Percentiles rank a stretch among this genome's conserved stretches.
Conservation (phyloP, 371 early-diverging fungal species). For the Mucor racemosus region DNA sequence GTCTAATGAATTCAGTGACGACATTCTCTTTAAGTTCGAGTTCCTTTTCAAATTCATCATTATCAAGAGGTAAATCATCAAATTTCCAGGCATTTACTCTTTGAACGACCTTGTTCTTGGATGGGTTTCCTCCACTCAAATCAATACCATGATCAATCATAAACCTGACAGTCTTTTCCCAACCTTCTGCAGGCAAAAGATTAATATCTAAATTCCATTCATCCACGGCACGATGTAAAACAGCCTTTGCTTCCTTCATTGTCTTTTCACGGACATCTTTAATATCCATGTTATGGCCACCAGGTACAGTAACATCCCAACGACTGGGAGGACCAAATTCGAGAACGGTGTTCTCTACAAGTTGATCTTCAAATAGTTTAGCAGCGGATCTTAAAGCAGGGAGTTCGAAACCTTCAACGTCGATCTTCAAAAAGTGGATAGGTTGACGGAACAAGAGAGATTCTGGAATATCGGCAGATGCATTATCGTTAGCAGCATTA, state of each 20-base stretch:
- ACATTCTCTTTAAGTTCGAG: slow-evolving; percentile 35
- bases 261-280: slow-evolving; percentile 30
- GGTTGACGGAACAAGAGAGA: slow-evolving; percentile 40
- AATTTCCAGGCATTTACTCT: slow-evolving; percentile 49
- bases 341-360: slow-evolving; percentile 48
- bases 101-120: slow-evolving; percentile 40
- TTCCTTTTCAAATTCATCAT: slow-evolving; percentile 52
- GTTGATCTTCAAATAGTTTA: slow-evolving; percentile 38
- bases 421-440: slow-evolving; percentile 55
- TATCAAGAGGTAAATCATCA: slow-evolving; percentile 41
- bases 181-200: slow-evolving; percentile 47
- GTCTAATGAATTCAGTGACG: slow-evolving; percentile 45
- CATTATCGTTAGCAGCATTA: slow-evolving; percentile 9
- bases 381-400: slow-evolving; percentile 46
- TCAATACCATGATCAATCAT: slow-evolving; percentile 40
- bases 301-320: slow-evolving; percentile 48
- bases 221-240: slow-evolving; percentile 28
- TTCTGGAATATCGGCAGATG: slow-evolving; percentile 12
- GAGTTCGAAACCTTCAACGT: slow-evolving; percentile 55
- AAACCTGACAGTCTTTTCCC: slow-evolving; percentile 42
- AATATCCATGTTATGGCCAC: slow-evolving; percentile 6
- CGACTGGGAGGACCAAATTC: slow-evolving; percentile 54
- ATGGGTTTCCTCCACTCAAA: slow-evolving; percentile 23
- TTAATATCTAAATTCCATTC: slow-evolving; percentile 50
- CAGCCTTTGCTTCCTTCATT: slow-evolving; percentile 30